phyloP scores from a whole-genome alignment of 2,329 filamentous ascomycete species.

The Pseudocercospora crystallina region DNA sequence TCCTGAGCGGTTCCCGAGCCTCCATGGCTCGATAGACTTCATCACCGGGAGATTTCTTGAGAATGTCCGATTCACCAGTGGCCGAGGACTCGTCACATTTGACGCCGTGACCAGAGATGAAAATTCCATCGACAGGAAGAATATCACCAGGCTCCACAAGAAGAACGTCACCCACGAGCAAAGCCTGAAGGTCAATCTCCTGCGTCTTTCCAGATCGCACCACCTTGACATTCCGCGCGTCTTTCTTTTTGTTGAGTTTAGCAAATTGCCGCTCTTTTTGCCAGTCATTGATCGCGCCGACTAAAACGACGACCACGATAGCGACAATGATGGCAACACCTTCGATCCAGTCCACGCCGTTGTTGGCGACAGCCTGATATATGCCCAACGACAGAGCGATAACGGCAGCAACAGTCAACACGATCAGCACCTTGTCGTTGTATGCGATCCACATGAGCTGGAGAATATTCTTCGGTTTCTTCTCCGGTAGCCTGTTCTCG shows the following conservation, averaged over 20 bases:
- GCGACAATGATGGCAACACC: slow-evolving; percentile 77
- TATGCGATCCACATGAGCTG: slow-evolving; percentile 77
- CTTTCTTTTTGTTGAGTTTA: slow-evolving; percentile 77
- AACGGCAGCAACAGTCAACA: slow-evolving; percentile 69
- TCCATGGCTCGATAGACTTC: slow-evolving; percentile 67
- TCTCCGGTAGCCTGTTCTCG: slow-evolving; percentile 67
- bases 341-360: slow-evolving; percentile 76
- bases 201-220: slow-evolving; percentile 70
- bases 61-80: slow-evolving; percentile 72
- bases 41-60: slow-evolving; percentile 65
- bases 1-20: slow-evolving; percentile 61
- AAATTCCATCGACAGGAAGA: slow-evolving; percentile 70
- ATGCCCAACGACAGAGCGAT: slow-evolving; percentile 73
- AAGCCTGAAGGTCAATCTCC: slow-evolving; percentile 68
- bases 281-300: slow-evolving; percentile 78
- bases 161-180: slow-evolving; percentile 73
- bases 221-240: slow-evolving; percentile 71
- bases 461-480: slow-evolving; percentile 68
- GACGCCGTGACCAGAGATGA: slow-evolving; percentile 66
- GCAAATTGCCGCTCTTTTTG: slow-evolving; percentile 81
- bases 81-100: slow-evolving; percentile 74
- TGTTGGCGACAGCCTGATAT: slow-evolving; percentile 59
- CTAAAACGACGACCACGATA: slow-evolving; percentile 72
- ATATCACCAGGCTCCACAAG: slow-evolving; percentile 72
- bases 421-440: slow-evolving; percentile 76